phyloP scores from a whole-genome alignment of 2,329 filamentous ascomycete species.

The Pestalotiopsis sp. region DNA sequence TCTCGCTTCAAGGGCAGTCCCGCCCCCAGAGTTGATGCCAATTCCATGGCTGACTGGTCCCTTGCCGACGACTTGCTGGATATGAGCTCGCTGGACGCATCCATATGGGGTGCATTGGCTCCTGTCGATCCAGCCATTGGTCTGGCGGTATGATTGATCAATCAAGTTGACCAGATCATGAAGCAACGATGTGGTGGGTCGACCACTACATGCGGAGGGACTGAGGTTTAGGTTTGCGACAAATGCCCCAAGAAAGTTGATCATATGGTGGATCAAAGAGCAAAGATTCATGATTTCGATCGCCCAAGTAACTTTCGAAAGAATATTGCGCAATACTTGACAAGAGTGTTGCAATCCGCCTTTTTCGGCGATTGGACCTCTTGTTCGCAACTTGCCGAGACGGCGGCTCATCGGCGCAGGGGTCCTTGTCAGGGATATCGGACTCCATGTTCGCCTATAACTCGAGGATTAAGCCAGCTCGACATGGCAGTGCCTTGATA shows the following conservation, averaged over 20 bases:
- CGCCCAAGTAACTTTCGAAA: too few species aligned
- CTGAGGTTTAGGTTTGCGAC: too few species aligned
- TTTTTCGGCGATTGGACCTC: neutral
- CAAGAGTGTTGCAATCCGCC: neutral
- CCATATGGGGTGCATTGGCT: neutral
- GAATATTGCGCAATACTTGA: neutral
- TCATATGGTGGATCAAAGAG: too few species aligned
- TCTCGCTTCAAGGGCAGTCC: neutral
- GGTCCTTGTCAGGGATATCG: neutral
- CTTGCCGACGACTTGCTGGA: neutral
- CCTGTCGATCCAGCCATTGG: neutral
- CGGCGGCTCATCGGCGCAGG: neutral
- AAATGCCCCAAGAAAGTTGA: too few species aligned
- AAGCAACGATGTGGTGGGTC: too few species aligned
- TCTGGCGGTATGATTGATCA: neutral
- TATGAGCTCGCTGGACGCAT: neutral
- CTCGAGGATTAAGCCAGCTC: neutral
- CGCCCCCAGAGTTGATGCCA: neutral
- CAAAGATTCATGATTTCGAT: too few species aligned
- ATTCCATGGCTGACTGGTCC: neutral
- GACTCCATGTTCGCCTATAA: neutral
- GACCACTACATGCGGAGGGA: too few species aligned
- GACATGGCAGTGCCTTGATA: too few species aligned
- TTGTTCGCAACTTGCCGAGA: neutral
- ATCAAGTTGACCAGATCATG: neutral